phyloP scores from a whole-genome alignment of 108 stramenopile genomes.

The Hondaea fermentalgiana region DNA sequence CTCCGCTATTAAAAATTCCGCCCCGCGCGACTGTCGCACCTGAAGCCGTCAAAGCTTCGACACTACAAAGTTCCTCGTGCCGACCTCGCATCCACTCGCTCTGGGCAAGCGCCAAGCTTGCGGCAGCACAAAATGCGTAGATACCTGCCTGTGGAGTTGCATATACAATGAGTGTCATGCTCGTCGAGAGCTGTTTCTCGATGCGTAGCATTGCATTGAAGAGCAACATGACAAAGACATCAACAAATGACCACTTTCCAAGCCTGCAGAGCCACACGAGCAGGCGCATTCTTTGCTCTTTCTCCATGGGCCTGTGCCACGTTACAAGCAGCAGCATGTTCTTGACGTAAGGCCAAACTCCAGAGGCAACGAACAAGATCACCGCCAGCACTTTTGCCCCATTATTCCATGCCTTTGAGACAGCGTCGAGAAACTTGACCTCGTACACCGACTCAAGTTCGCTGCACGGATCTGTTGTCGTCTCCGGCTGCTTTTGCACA shows the following conservation, averaged over 20 bases:
- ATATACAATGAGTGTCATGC: background rate
- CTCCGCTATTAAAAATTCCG: no score
- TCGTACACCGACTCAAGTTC: background rate
- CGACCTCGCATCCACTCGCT: background rate
- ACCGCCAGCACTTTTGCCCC: background rate
- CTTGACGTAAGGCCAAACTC: background rate
- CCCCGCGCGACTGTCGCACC: background rate
- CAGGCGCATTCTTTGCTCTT: background rate
- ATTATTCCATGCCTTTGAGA: background rate
- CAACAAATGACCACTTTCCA: background rate
- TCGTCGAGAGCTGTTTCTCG: background rate
- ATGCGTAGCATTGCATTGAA: background rate
- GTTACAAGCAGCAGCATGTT: background rate
- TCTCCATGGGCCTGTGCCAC: background rate
- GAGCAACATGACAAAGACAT: background rate
- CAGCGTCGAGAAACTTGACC: background rate
- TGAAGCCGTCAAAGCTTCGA: background rate
- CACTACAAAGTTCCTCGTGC: background rate
- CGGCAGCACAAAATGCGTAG: background rate
- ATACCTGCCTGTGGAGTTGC: background rate
- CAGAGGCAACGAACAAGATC: background rate
- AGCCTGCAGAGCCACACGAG: background rate
- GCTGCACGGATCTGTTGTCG: background rate
- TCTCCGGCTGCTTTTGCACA: background rate
- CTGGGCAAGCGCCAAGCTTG: background rate